Base-by-base conservation (phyloP, 2,329 filamentous ascomycete genomes). In the Magnaporthiopsis poae region DNA sequence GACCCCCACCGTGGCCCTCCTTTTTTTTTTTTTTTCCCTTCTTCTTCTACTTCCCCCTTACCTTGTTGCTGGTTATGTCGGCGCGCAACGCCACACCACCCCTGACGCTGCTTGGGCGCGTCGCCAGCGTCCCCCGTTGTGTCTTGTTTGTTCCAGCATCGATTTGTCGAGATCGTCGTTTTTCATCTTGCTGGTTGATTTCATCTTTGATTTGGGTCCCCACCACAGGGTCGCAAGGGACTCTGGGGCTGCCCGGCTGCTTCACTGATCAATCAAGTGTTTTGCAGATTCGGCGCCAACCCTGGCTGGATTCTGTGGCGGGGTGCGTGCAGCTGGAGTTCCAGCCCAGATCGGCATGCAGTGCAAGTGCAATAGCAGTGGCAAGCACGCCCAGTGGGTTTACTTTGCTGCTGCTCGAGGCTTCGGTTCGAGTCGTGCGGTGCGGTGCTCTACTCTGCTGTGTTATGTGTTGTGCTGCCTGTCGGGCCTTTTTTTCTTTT, bases 221-320 rank as follows among this genome's bases (percentile, higher is more conserved):
- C 35, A 52, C 46, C 46, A n/a, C 21, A 31, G 21, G n/a, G 46
- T 25, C 46, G 46, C 46, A 21, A 11, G 46, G 21, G 46, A 21
- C n/a, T 56, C 46, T 21, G n/a, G n/a, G 21, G 2, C 7, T 56
- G 46, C 21, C 46, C 18, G 46, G 5, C 31, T 31, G 31, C 46
- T 56, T 21, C 46, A 56, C 46, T n/a, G 46, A 56, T 56, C 18
- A 11, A 56, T 25, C 21, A 56, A 52, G 46, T 52, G 46, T 5
- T 21, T 21, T 5, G 18, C 21, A 21, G 18, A 56, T 11, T 56
- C 46, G 46, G 46, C 46, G 5, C 18, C 21, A 7, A 56, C 46
- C 46, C 46, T 56, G 46, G 46, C 66, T 46, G 66, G 63, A 21
- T 27, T 65, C 66, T 33, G 35, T 46, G 62, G 62, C 62, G 62